Percentiles rank a stretch among this genome's conserved stretches.
These are phyloP conservation scores for Tricharina praecox DNA, from an alignment of 495 filamentous ascomycete genomes.

Conservation along the genomic window DNA sequence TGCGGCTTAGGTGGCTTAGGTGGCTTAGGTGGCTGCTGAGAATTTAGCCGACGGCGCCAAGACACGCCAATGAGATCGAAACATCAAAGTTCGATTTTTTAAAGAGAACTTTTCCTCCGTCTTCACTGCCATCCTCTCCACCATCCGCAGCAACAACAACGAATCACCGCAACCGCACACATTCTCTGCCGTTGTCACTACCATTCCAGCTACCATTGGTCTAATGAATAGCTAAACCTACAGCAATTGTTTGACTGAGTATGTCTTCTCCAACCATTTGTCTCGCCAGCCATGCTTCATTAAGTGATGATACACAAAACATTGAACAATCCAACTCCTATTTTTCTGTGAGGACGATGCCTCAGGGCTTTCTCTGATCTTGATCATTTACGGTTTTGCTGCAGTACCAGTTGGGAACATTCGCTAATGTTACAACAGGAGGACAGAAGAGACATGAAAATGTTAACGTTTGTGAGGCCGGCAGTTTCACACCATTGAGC, in stretches of 20 bases:
- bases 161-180: too few relatives aligned
- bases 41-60: neutral
- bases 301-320: slow-evolving; percentile 4
- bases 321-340: slow-evolving; percentile 29
- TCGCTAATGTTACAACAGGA: too few relatives aligned
- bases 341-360: slow-evolving; percentile 22
- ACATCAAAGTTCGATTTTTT: neutral
- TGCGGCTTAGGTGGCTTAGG: too few relatives aligned
- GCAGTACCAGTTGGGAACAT: too few relatives aligned
- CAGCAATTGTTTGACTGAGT: neutral
- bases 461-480: too few relatives aligned
- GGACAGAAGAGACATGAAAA: too few relatives aligned
- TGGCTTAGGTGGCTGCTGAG: too few relatives aligned
- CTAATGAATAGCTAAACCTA: neutral
- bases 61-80: neutral
- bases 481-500: too few relatives aligned
- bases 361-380: slow-evolving; percentile 6
- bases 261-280: neutral
- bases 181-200: neutral
- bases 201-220: neutral
- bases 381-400: too few relatives aligned
- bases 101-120: neutral
- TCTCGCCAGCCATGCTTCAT: neutral
- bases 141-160: too few relatives aligned
- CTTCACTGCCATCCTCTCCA: neutral